These are phyloP conservation scores for Cicer yamashitae DNA, from an alignment of 306 rosid genomes.

Conservation along the genomic window DNA sequence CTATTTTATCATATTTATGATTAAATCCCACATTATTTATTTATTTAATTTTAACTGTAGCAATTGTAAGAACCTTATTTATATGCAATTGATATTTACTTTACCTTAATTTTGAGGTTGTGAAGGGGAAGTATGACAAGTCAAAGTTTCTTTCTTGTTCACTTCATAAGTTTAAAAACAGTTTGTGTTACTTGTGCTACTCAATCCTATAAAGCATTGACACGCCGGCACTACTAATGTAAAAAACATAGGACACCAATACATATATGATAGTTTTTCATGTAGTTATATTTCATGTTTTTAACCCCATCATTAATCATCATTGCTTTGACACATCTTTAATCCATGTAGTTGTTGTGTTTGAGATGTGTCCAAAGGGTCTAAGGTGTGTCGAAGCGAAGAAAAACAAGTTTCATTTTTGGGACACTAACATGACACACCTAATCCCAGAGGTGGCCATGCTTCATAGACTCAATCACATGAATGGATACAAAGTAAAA, in stretches of 20 bases:
- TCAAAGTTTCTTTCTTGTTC: background rate
- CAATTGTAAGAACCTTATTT: background rate
- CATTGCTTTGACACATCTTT: too few species aligned
- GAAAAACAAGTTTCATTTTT: too few species aligned
- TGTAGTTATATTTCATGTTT: too few species aligned
- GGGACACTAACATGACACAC: too few species aligned
- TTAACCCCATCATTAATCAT: too few species aligned
- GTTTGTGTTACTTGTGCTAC: background rate
- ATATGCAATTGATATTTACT: background rate
- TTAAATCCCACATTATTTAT: background rate
- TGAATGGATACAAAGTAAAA: background rate
- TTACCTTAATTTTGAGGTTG: constrained; percentile 5
- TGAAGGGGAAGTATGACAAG: background rate
- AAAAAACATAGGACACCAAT: too few species aligned
- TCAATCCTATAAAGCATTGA: background rate
- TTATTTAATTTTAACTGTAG: background rate
- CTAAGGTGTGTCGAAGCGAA: too few species aligned
- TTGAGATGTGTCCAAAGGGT: too few species aligned
- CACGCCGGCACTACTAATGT: too few species aligned
- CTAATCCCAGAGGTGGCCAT: too few species aligned
- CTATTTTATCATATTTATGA: background rate
- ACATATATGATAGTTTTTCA: too few species aligned
- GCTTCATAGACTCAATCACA: background rate
- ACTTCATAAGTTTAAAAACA: background rate
- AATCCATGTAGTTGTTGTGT: too few species aligned